Conservation (phyloP, 1,284 basidiomycete genomes). For the Leccinum subrobustum region DNA sequence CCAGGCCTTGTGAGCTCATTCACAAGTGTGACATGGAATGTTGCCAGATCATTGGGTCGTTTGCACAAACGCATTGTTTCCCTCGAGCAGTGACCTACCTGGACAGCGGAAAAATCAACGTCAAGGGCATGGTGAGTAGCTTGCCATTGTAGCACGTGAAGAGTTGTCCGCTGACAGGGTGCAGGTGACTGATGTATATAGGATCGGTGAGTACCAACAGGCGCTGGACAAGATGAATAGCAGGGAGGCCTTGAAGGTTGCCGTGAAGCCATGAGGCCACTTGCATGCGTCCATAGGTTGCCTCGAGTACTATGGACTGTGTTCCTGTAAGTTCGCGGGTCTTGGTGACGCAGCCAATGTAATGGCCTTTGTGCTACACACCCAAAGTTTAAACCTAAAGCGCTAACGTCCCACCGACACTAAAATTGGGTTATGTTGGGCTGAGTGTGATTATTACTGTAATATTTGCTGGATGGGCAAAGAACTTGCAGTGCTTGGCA, state of each 20-base stretch:
- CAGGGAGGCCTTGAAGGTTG: conserved; percentile 63
- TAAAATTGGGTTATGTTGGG: neutral
- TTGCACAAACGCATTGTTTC: conserved; percentile 83
- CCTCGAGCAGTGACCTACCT: conserved; percentile 82
- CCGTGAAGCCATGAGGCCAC: conserved; percentile 45
- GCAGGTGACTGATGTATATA: conserved; percentile 58
- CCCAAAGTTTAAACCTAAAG: too few species aligned
- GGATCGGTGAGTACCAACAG: conserved; percentile 72
- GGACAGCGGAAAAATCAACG: conserved; percentile 77
- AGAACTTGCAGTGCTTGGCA: too few species aligned
- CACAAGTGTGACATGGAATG: neutral
- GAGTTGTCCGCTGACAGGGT: neutral
- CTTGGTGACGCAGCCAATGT: neutral
- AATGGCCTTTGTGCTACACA: neutral
- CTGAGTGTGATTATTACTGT: too few species aligned
- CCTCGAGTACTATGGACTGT: neutral
- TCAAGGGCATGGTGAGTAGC: conserved; percentile 70
- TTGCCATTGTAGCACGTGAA: neutral
- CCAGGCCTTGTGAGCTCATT: neutral
- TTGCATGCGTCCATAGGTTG: neutral
- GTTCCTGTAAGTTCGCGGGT: neutral
- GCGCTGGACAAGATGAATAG: conserved; percentile 84
- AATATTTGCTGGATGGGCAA: too few species aligned
- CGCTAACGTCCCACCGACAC: too few species aligned
- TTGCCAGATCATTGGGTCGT: conserved; percentile 75